These are phyloP conservation scores for Lachnellula occidentalis DNA, from an alignment of 2,329 filamentous ascomycete genomes.

Conservation along the genomic window DNA sequence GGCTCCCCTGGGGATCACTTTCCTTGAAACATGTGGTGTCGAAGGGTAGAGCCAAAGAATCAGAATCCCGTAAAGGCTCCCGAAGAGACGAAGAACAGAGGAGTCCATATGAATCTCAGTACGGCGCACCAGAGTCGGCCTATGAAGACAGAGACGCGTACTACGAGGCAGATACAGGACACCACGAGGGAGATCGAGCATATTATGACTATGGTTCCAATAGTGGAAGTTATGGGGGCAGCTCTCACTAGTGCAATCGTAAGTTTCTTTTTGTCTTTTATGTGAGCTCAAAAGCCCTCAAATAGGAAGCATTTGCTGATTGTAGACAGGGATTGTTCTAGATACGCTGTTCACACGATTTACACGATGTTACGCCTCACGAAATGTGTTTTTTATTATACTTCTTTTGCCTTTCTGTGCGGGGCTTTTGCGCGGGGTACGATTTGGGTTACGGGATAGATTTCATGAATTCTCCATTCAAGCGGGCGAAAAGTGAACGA, in stretches of 20 bases:
- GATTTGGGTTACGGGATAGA: constrained; percentile 4
- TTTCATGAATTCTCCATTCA: background rate
- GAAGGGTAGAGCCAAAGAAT: constrained; percentile 39
- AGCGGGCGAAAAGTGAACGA: background rate
- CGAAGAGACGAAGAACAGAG: constrained; percentile 18
- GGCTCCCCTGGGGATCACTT: constrained; percentile 67
- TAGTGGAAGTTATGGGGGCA: constrained; percentile 25
- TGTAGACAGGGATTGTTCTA: background rate
- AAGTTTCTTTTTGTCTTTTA: background rate
- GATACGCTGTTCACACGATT: background rate
- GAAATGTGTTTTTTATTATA: background rate
- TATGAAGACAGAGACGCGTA: constrained; percentile 24
- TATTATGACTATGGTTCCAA: constrained; percentile 30
- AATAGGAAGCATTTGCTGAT: background rate
- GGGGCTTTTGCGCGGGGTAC: background rate
- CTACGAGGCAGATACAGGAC: constrained; percentile 21
- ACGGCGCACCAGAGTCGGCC: constrained; percentile 1
- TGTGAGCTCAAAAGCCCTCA: background rate
- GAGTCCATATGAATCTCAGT: constrained; percentile 18
- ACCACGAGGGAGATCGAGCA: constrained; percentile 23
- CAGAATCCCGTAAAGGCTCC: constrained; percentile 36
- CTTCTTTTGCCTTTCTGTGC: background rate
- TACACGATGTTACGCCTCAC: constrained; percentile 5
- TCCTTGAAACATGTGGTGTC: constrained; percentile 50
- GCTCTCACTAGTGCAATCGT: constrained; percentile 16